Percentiles rank a stretch among this genome's conserved stretches.
These are phyloP conservation scores for Tylopilus plumbeoviolaceoides DNA, from an alignment of 768 basidiomycete species.

Conservation along the genomic window DNA sequence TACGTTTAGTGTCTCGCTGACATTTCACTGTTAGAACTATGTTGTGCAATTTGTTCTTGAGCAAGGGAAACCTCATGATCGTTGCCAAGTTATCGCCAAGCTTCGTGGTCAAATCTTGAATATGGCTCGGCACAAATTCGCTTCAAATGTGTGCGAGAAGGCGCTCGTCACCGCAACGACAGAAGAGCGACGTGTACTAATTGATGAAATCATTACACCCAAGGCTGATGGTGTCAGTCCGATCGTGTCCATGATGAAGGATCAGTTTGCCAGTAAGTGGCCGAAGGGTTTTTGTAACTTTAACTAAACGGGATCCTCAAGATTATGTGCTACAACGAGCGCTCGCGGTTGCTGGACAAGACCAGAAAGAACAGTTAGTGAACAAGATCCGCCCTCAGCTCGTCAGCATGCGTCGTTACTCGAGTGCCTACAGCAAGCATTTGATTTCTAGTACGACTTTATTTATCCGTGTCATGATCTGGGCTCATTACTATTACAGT, in stretches of 20 bases:
- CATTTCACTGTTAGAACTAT: conserved; percentile 63
- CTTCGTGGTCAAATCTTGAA: conserved; percentile 74
- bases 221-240: conserved; percentile 63
- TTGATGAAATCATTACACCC: conserved; percentile 76
- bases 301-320: conserved; percentile 25
- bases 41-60: conserved; percentile 93
- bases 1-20: neutral
- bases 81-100: conserved; percentile 57
- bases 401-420: conserved; percentile 63
- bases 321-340: conserved; percentile 88
- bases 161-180: conserved; percentile 65
- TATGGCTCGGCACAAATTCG: conserved; percentile 87
- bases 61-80: conserved; percentile 69
- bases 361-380: conserved; percentile 67
- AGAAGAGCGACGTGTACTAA: conserved; percentile 61
- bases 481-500: conserved; percentile 38
- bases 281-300: neutral
- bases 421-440: conserved; percentile 75
- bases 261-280: conserved; percentile 81
- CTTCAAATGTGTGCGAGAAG: conserved; percentile 95
- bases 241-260: conserved; percentile 74
- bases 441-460: conserved; percentile 64
- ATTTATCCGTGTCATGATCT: neutral
- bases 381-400: conserved; percentile 64
- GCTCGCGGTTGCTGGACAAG: conserved; percentile 60